Evolutionary conservation across 441 rosid species (phyloP), one percentile per base, ranked within the genome.

Genomic region (Pelargonium citronellum): DNA sequence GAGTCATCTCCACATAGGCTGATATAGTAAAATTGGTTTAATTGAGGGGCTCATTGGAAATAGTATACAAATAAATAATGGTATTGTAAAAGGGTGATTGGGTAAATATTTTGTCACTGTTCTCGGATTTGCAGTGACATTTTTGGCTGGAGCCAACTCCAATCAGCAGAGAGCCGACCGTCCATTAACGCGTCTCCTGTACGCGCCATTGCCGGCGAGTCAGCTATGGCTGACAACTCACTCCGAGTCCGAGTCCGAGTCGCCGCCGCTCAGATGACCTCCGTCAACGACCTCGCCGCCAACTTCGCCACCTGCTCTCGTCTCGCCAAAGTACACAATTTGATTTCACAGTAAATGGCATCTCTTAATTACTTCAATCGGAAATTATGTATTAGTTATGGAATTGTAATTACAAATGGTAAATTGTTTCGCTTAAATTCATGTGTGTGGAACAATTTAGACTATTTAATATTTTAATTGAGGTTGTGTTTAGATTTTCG

Each of bases 191-290:
- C 30, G 30, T 27, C 30, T 47, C 16, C 15, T n/a, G 13, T 12
- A 70, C 73, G 73, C 53, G 78, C 81, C 78, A 22, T 70, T 53
- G 22, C 80, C 77, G 49, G 73, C 37, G 71, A 67, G 60, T 75
- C 88, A 55, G 75, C 63, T 73, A 85, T 87, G 84, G 81, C 91
- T 5, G 64, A 79, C 67, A 81, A 78, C 69, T 79, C 86, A 0
- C 88, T 87, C 30, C 30, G 1, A 27, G 30, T 30, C 37, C 37
- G 37, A 49, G 57, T 49, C 80, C 88, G 94, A 57, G 89, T 95
- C 49, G 99, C 97, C 66, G 96, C 95, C 17, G 92, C 84, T 71
- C 99, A 91, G 86, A 94, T 94, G 96, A 91, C 99, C 41, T 91
- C 99, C 44, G 44, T 41, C 44, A 41, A 41, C 44, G 44, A 41